Evolutionary conservation across 345 rosid genomes (phyloP).

Genomic region (Mallotus nudiflorus): DNA sequence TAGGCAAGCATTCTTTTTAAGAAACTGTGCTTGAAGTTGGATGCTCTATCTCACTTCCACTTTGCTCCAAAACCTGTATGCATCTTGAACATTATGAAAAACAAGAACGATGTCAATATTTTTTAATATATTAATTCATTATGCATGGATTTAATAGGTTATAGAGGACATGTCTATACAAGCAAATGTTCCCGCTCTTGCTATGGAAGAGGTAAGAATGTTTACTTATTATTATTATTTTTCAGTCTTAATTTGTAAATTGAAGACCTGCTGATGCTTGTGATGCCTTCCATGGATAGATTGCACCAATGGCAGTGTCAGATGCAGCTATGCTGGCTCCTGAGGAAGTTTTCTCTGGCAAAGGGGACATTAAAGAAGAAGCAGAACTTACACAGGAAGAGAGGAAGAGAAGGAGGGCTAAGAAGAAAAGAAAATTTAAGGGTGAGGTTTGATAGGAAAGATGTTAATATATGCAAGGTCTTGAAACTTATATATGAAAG

Average conservation of each 20-base stretch:
- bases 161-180: conserved; percentile 91
- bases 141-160: conserved; percentile 46
- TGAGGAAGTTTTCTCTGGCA: conserved; percentile 82
- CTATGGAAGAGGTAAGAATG: conserved; percentile 87
- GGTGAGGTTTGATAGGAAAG: conserved; percentile 41
- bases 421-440: conserved; percentile 83
- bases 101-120: not conserved
- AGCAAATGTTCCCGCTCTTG: conserved; percentile 90
- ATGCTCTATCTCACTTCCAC: conserved; percentile 95
- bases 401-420: conserved; percentile 96
- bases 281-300: conserved; percentile 42
- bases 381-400: conserved; percentile 77
- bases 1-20: conserved; percentile 81
- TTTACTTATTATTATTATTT: not conserved
- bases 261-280: conserved; percentile 5
- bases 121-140: not conserved
- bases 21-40: conserved; percentile 87
- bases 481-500: too few species aligned
- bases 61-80: conserved; percentile 97
- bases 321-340: conserved; percentile 99
- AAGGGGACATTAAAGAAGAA: conserved; percentile 85
- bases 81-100: conserved; percentile 19
- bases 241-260: not conserved
- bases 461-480: not conserved
- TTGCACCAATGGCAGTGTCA: conserved; percentile 90